A percentile compares a stretch with the other conserved stretches of the same genome.
Evolutionary conservation across 23 red algal species (phyloP).

Genomic region (Gracilaria vermiculophylla): DNA sequence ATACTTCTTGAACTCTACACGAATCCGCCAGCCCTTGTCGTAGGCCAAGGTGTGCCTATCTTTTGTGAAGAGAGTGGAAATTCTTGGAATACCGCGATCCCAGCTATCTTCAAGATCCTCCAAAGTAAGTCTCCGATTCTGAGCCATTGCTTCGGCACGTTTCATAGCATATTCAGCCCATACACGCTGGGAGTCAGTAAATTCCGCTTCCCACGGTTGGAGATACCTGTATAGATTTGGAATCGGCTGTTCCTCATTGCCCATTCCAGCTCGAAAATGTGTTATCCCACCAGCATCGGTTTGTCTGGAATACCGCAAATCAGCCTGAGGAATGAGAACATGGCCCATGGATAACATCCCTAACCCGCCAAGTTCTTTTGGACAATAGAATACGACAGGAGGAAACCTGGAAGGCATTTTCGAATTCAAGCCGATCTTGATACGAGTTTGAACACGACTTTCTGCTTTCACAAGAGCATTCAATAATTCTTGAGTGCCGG

Average conservation of each 20-base stretch:
- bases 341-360: constrained; percentile 99
- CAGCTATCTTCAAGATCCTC: constrained; percentile 95
- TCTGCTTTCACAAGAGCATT: constrained; percentile 81
- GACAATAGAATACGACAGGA: constrained; percentile 92
- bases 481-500: constrained; percentile 82
- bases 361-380: constrained; percentile 90
- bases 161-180: constrained; percentile 96
- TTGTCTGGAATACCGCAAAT: constrained; percentile 82
- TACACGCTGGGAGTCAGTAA: constrained; percentile 89
- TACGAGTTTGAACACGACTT: constrained; percentile 93
- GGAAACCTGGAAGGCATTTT: constrained; percentile 99
- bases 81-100: constrained; percentile 93
- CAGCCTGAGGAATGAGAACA: constrained; percentile 88
- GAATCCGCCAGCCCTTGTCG: constrained; percentile 94
- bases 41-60: constrained; percentile 91
- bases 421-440: constrained; percentile 99
- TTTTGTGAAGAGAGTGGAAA: constrained; percentile 87
- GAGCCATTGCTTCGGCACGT: constrained; percentile 69
- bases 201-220: constrained; percentile 92
- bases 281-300: constrained; percentile 92
- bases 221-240: constrained; percentile 93
- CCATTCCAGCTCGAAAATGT: constrained; percentile 90
- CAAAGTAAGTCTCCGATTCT: constrained; percentile 79
- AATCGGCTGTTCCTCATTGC: constrained; percentile 72
- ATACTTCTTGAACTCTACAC: constrained; percentile 84